A percentile compares a stretch with the other conserved stretches of the same genome.
These are phyloP conservation scores for Zoysia pacifica DNA, from an alignment of 176 grass and related monocot species.

Conservation along the genomic window DNA sequence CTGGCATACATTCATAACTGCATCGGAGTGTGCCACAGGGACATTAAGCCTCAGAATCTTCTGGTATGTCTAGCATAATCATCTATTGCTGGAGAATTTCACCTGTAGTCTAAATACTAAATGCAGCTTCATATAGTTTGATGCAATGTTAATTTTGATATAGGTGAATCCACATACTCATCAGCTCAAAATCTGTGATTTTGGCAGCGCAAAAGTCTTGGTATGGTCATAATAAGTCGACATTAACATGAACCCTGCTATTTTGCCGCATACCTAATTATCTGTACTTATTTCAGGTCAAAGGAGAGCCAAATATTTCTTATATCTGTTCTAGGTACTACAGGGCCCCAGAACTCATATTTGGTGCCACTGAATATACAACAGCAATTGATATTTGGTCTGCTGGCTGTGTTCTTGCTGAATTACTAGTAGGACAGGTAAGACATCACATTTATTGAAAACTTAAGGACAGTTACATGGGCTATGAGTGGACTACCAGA, in stretches of 20 bases:
- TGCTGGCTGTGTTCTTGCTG: slow-evolving; percentile 88
- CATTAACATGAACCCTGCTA: background rate
- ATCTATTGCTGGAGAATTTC: slow-evolving; percentile 26
- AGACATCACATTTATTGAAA: background rate
- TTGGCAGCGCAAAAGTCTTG: slow-evolving; percentile 94
- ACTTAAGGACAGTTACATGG: background rate
- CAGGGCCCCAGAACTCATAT: slow-evolving; percentile 82
- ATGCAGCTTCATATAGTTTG: slow-evolving; percentile 24
- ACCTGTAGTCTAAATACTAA: slow-evolving; percentile 17
- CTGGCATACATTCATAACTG: slow-evolving; percentile 77
- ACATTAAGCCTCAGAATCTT: slow-evolving; percentile 97
- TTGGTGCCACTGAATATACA: slow-evolving; percentile 92
- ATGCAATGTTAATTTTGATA: slow-evolving; percentile 28
- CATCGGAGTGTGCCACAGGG: slow-evolving; percentile 92
- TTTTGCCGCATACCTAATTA: slow-evolving; percentile 18
- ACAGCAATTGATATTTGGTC: slow-evolving; percentile 94
- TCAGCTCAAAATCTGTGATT: slow-evolving; percentile 94
- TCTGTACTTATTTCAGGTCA: slow-evolving; percentile 52
- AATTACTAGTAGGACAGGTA: slow-evolving; percentile 84
- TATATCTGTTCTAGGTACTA: slow-evolving; percentile 69
- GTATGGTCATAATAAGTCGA: slow-evolving; percentile 44
- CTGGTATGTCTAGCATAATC: slow-evolving; percentile 51
- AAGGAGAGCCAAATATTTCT: slow-evolving; percentile 96
- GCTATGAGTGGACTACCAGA: slow-evolving; percentile 11
- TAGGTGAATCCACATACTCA: slow-evolving; percentile 96